These are phyloP conservation scores for Thelonectria blattea DNA, from an alignment of 2,329 filamentous ascomycete species.

Conservation along the genomic window DNA sequence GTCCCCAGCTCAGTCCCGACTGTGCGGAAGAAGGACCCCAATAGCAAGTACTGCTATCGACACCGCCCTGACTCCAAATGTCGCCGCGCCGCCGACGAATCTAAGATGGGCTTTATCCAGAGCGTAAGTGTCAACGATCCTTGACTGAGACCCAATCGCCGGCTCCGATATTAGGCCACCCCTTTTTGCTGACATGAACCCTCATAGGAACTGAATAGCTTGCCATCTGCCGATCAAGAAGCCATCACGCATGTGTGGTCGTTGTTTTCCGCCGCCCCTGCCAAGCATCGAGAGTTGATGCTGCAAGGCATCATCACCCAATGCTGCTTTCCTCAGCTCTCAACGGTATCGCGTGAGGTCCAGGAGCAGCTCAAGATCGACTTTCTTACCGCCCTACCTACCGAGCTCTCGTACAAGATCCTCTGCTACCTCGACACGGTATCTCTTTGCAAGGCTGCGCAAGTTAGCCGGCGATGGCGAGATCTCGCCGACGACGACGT, in stretches of 20 bases:
- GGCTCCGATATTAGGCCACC: neutral
- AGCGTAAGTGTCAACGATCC: slow-evolving; percentile 60
- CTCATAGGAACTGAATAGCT: slow-evolving; percentile 75
- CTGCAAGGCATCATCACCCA: slow-evolving; percentile 94
- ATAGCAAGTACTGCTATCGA: slow-evolving; percentile 94
- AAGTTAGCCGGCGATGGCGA: slow-evolving; percentile 89
- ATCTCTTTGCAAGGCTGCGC: slow-evolving; percentile 92
- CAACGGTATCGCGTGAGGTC: slow-evolving; percentile 87
- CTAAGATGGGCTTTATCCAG: slow-evolving; percentile 94
- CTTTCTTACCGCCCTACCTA: slow-evolving; percentile 86
- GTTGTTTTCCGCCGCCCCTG: slow-evolving; percentile 91
- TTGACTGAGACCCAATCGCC: neutral
- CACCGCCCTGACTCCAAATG: slow-evolving; percentile 95
- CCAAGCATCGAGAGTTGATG: slow-evolving; percentile 95
- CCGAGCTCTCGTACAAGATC: slow-evolving; percentile 92
- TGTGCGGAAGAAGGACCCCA: slow-evolving; percentile 61
- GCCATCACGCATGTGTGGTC: slow-evolving; percentile 98
- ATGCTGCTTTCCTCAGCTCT: slow-evolving; percentile 97
- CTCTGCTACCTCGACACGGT: slow-evolving; percentile 91
- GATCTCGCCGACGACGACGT: slow-evolving; percentile 94
- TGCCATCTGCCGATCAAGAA: slow-evolving; percentile 87
- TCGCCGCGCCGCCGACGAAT: slow-evolving; percentile 88
- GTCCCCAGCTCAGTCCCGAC: slow-evolving; percentile 24
- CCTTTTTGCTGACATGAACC: slow-evolving; percentile 7
- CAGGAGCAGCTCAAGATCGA: slow-evolving; percentile 97